A percentile compares a stretch with the other conserved stretches of the same genome.
These are phyloP conservation scores for Yarrowia hollandica DNA, from an alignment of 805 yeast species.

Conservation along the genomic window DNA sequence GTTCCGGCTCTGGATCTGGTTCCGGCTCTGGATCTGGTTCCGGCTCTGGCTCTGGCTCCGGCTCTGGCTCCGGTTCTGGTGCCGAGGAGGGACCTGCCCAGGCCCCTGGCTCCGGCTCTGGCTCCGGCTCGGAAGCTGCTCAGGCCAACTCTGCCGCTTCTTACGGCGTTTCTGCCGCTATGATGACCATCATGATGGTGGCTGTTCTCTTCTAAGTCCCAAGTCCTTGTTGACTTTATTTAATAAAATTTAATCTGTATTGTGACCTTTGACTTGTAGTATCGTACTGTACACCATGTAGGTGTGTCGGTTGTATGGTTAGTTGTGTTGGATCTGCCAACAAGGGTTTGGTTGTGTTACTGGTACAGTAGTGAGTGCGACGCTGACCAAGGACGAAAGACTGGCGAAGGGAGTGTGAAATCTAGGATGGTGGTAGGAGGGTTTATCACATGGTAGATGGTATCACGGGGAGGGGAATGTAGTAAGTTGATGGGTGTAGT, in stretches of 20 bases:
- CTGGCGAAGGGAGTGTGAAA: too few relatives aligned
- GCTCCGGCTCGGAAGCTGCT: conserved; percentile 14
- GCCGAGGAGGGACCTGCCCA: background rate
- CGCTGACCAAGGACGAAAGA: too few relatives aligned
- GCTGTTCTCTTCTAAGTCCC: conserved; percentile 7
- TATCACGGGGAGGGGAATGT: too few relatives aligned
- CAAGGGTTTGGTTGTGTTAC: too few relatives aligned
- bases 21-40: conserved; percentile 4
- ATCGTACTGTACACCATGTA: too few relatives aligned
- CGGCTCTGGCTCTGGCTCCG: background rate
- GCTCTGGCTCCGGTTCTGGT: background rate
- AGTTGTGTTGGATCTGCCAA: too few relatives aligned
- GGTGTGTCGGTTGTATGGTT: too few relatives aligned
- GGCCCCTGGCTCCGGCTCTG: background rate
- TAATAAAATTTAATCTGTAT: background rate
- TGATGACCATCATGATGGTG: conserved; percentile 6
- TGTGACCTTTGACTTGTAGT: background rate
- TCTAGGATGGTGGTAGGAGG: too few relatives aligned
- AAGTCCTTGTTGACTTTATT: background rate
- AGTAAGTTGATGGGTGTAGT: too few relatives aligned
- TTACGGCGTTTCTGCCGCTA: conserved; percentile 7
- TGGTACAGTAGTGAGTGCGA: too few relatives aligned
- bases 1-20: background rate
- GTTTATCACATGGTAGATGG: too few relatives aligned
- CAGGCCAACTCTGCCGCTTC: conserved; percentile 25